Conservation (phyloP, 1,284 basidiomycete species). For the Trametes pubescens region DNA sequence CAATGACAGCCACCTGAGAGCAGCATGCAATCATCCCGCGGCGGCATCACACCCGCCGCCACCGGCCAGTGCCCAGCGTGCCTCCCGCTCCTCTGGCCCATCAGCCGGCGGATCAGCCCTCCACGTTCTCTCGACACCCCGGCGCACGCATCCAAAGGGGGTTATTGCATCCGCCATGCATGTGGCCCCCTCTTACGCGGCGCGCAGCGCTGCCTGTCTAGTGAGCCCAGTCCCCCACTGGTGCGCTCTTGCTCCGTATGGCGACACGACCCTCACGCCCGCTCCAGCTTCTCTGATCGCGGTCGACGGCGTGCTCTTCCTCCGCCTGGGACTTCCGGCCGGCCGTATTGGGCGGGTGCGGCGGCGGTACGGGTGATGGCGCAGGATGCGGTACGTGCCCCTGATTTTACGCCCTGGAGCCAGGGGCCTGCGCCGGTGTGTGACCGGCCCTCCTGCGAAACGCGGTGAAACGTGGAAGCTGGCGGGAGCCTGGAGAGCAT, state of each 20-base stretch:
- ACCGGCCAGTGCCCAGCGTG: background rate
- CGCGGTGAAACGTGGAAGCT: too few relatives aligned
- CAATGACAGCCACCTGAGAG: too few relatives aligned
- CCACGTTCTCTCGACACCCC: background rate
- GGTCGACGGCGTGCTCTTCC: background rate
- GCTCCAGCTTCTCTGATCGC: constrained; percentile 4
- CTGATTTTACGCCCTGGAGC: too few relatives aligned
- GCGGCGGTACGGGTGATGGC: background rate
- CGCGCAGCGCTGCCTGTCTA: background rate
- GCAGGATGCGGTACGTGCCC: background rate
- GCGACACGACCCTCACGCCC: constrained; percentile 5
- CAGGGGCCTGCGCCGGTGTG: too few relatives aligned
- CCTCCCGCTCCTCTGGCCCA: background rate
- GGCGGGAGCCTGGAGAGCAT: too few relatives aligned
- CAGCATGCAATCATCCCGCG: constrained; percentile 2
- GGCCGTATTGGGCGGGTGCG: background rate
- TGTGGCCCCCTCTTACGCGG: background rate
- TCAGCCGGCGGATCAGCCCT: constrained; percentile 1
- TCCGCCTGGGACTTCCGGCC: background rate
- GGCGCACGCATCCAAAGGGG: background rate
- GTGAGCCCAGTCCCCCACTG: too few relatives aligned
- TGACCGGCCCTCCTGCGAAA: too few relatives aligned
- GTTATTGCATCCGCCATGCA: background rate
- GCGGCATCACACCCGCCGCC: background rate
- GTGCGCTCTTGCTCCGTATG: background rate